Evolutionary conservation across 768 basidiomycete species (phyloP).

Genomic region (Leucocoprinus leucothites): DNA sequence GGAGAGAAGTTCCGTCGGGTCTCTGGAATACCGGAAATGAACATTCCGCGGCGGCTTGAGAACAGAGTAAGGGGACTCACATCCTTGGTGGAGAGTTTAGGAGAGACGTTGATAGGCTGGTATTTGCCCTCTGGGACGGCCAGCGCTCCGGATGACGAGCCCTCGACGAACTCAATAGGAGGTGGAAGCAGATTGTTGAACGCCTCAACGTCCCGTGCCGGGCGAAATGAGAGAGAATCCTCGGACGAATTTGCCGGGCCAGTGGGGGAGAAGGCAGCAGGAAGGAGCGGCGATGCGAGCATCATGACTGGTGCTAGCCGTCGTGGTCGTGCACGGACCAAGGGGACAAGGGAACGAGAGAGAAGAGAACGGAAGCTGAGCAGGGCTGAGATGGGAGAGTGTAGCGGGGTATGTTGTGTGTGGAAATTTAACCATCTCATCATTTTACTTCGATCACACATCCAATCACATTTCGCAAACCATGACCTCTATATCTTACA

Average conservation of each 20-base stretch:
- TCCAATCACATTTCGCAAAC: neutral
- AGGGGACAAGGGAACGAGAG: no score
- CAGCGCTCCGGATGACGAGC: conserved; percentile 74
- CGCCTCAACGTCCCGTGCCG: conserved; percentile 67
- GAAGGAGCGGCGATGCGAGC: conserved; percentile 66
- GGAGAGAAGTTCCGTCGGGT: neutral
- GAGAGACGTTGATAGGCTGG: conserved; percentile 73
- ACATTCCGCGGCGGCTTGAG: neutral
- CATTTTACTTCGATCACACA: conserved; percentile 11
- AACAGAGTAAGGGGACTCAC: conserved; percentile 35
- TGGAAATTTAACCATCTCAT: conserved; percentile 8
- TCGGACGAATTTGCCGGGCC: conserved; percentile 47
- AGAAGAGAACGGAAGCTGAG: no score
- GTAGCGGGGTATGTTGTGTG: neutral
- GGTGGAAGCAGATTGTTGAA: conserved; percentile 79
- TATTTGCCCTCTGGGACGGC: conserved; percentile 75
- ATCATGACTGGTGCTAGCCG: conserved; percentile 36
- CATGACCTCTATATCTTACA: neutral
- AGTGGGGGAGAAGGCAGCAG: conserved; percentile 32
- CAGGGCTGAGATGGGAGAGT: no score
- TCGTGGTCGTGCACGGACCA: conserved; percentile 4
- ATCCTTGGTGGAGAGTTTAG: conserved; percentile 41
- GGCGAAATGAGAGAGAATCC: conserved; percentile 54
- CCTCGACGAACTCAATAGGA: conserved; percentile 81
- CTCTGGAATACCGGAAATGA: conserved; percentile 15